A percentile compares a stretch with the other conserved stretches of the same genome.
These are phyloP conservation scores for Drechslerella stenobrocha DNA, from an alignment of 2,329 filamentous ascomycete species.

Conservation along the genomic window DNA sequence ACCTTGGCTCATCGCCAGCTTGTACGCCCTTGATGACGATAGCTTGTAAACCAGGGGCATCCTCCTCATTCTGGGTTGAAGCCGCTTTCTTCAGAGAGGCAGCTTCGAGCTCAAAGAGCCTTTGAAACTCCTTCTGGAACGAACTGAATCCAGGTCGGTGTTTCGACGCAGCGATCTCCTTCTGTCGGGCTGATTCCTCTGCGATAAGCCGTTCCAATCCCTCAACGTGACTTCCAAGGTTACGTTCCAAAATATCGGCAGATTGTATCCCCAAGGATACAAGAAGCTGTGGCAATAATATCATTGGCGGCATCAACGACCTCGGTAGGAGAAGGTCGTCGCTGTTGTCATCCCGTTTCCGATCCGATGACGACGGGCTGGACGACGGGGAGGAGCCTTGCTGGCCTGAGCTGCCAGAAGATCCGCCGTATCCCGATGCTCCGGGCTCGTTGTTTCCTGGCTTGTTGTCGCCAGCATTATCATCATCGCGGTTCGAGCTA, in stretches of 20 bases:
- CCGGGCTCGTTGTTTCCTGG: constrained; percentile 13
- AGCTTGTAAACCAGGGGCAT: constrained; percentile 11
- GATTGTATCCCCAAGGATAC: constrained; percentile 33
- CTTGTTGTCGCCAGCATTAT: constrained; percentile 12
- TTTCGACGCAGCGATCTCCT: constrained; percentile 16
- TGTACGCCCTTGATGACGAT: constrained; percentile 25
- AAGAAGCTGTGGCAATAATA: constrained; percentile 29
- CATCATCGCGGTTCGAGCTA: constrained; percentile 20
- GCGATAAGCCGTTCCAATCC: constrained; percentile 31
- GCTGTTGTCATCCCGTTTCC: constrained; percentile 18
- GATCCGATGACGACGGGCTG: constrained; percentile 24
- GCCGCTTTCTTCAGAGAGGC: constrained; percentile 7
- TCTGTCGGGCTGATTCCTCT: constrained; percentile 28
- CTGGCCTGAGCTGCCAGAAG: constrained; percentile 29
- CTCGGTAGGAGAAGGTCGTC: constrained; percentile 12
- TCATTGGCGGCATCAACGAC: constrained; percentile 19
- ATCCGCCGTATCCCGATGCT: constrained; percentile 30
- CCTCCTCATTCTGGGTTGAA: background rate
- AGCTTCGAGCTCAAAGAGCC: constrained; percentile 27
- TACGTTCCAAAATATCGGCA: constrained; percentile 29
- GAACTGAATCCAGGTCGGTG: constrained; percentile 20
- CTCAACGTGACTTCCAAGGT: constrained; percentile 15
- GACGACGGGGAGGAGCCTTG: constrained; percentile 26
- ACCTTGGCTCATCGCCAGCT: constrained; percentile 24
- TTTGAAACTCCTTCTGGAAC: constrained; percentile 34